Percentiles rank a stretch among this genome's conserved stretches.
These are phyloP conservation scores for Chaetomium olivaceum DNA, from an alignment of 2,329 filamentous ascomycete species.

Conservation along the genomic window DNA sequence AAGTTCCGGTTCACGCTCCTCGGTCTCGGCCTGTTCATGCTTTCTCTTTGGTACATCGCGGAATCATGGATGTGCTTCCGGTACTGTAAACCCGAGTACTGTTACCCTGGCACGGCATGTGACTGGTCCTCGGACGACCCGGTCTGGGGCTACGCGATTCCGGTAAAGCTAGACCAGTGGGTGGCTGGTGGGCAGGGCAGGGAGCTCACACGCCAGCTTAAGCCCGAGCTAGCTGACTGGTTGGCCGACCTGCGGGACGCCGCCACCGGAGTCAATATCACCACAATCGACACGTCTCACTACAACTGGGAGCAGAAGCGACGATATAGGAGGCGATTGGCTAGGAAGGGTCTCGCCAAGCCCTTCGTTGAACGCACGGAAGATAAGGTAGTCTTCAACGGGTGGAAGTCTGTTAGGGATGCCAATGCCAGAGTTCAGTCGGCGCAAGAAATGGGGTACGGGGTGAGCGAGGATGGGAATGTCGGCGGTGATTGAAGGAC, in stretches of 20 bases:
- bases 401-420: slow-evolving; percentile 46
- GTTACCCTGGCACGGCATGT: slow-evolving; percentile 48
- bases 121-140: slow-evolving; percentile 60
- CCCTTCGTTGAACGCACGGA: slow-evolving; percentile 43
- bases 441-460: slow-evolving; percentile 45
- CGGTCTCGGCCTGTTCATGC: slow-evolving; percentile 47
- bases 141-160: slow-evolving; percentile 60
- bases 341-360: slow-evolving; percentile 47
- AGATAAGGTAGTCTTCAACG: slow-evolving; percentile 46
- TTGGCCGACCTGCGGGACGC: slow-evolving; percentile 52
- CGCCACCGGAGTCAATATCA: slow-evolving; percentile 48
- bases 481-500: slow-evolving; percentile 33
- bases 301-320: slow-evolving; percentile 51
- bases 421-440: slow-evolving; percentile 45
- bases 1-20: slow-evolving; percentile 51
- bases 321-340: slow-evolving; percentile 52
- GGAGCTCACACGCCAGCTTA: slow-evolving; percentile 38
- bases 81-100: slow-evolving; percentile 57
- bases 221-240: slow-evolving; percentile 50
- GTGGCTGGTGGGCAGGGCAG: slow-evolving; percentile 54
- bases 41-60: slow-evolving; percentile 55
- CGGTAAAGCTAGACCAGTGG: slow-evolving; percentile 65
- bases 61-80: slow-evolving; percentile 55
- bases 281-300: slow-evolving; percentile 44
- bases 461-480: slow-evolving; percentile 39